Evolutionary conservation across 2,329 filamentous ascomycete species (phyloP).

Genomic region (Esteya vermicola): DNA sequence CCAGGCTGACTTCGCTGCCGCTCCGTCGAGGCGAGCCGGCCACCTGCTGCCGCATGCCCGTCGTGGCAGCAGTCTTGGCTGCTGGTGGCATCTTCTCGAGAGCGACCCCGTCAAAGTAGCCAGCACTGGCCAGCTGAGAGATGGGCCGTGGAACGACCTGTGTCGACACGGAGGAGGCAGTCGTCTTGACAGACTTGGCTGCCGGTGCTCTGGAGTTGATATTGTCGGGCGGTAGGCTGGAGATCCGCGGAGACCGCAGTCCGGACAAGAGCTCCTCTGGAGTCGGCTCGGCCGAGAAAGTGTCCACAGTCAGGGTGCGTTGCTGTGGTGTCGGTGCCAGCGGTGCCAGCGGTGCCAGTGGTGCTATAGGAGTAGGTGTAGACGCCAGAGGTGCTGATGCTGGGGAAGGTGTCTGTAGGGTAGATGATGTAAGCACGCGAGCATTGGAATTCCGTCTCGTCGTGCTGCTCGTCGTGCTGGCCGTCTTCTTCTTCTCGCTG

Average conservation of each 20-base stretch:
- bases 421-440: constrained; percentile 17
- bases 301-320: constrained; percentile 19
- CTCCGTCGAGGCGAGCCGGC: constrained; percentile 8
- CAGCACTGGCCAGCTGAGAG: constrained; percentile 18
- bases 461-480: not conserved
- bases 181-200: constrained; percentile 12
- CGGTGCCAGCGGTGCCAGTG: too few species aligned
- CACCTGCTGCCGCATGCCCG: constrained; percentile 11
- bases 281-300: constrained; percentile 14
- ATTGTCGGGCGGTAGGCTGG: constrained; percentile 12
- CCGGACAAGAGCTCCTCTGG: constrained; percentile 17
- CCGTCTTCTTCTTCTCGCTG: too few species aligned
- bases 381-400: too few species aligned
- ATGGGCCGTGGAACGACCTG: constrained; percentile 16
- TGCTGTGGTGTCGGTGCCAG: constrained; percentile 16
- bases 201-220: constrained; percentile 5
- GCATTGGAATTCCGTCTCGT: constrained; percentile 19
- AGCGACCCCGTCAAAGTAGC: constrained; percentile 18
- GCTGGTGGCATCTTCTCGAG: constrained; percentile 20
- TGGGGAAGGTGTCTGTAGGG: too few species aligned
- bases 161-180: too few species aligned
- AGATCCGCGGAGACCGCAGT: constrained; percentile 17
- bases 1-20: constrained; percentile 8
- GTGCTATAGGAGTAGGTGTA: too few species aligned
- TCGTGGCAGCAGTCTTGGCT: constrained; percentile 11